Evolutionary conservation across 805 yeast genomes (phyloP).

Genomic region (Metschnikowia baotianmanensis): DNA sequence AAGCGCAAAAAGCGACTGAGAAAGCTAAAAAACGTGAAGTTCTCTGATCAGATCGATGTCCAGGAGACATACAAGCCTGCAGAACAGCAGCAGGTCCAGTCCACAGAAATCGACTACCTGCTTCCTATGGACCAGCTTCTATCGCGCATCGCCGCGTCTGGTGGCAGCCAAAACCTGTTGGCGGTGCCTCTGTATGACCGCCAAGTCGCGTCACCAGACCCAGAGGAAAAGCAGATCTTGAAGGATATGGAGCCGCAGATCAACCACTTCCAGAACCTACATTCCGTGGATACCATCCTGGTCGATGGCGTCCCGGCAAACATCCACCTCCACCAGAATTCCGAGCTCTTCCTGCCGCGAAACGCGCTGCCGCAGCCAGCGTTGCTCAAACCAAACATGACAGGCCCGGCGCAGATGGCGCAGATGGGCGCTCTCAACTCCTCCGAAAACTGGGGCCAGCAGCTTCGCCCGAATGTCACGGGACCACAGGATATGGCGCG

Average conservation of each 20-base stretch:
- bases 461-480: conserved; percentile 28
- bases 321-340: conserved; percentile 36
- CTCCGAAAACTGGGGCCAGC: not conserved
- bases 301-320: conserved; percentile 66
- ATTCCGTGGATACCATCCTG: conserved; percentile 70
- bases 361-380: conserved; percentile 17
- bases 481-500: conserved; percentile 35
- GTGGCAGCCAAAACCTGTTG: not conserved
- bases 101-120: conserved; percentile 50
- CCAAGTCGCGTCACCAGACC: conserved; percentile 32
- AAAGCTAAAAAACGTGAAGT: conserved; percentile 61
- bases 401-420: conserved; percentile 46
- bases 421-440: conserved; percentile 18
- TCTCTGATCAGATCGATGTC: conserved; percentile 60
- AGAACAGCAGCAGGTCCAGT: conserved; percentile 19
- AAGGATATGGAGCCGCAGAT: conserved; percentile 74
- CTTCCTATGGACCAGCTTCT: conserved; percentile 78
- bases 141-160: conserved; percentile 34
- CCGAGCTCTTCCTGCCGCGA: conserved; percentile 14
- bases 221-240: conserved; percentile 68
- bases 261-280: conserved; percentile 66
- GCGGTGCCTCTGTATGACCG: conserved; percentile 13
- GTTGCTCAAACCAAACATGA: conserved; percentile 42
- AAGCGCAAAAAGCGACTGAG: conserved; percentile 40
- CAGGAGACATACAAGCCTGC: conserved; percentile 23